A percentile compares a stretch with the other conserved stretches of the same genome.
These are phyloP conservation scores for Flaveria brownii DNA, from an alignment of 129 eudicot species.

Conservation along the genomic window DNA sequence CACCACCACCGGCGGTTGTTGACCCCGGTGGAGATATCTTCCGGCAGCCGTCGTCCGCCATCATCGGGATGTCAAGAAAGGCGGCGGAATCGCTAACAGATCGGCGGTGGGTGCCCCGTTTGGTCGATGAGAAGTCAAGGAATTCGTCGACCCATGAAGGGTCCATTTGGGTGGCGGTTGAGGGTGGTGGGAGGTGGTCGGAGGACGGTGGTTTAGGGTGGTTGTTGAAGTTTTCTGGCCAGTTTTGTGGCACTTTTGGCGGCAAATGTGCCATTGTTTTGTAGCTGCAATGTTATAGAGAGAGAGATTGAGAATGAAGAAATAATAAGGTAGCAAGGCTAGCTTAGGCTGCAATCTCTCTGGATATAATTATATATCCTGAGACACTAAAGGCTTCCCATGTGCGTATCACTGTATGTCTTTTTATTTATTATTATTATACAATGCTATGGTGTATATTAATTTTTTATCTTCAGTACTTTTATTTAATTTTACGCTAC, in stretches of 20 bases:
- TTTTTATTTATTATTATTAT: not conserved
- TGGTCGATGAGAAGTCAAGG: conserved; percentile 72
- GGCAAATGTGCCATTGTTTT: conserved; percentile 78
- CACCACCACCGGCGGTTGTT: conserved; percentile 16
- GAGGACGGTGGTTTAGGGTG: conserved; percentile 53
- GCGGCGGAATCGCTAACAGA: conserved; percentile 82
- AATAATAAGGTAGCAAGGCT: not conserved
- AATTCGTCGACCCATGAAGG: conserved; percentile 83
- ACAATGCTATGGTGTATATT: not conserved
- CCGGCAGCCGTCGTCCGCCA: conserved; percentile 33
- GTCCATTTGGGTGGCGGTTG: conserved; percentile 37
- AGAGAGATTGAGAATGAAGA: too few species aligned
- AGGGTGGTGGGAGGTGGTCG: conserved; percentile 40
- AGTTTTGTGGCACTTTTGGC: conserved; percentile 76
- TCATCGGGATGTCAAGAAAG: conserved; percentile 58
- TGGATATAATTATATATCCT: conserved; percentile 8
- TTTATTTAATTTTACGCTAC: not conserved
- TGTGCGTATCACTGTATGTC: not conserved
- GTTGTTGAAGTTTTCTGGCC: conserved; percentile 54
- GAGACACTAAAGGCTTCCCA: not conserved
- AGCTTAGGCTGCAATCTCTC: conserved; percentile 6
- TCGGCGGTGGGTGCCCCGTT: conserved; percentile 80
- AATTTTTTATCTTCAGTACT: not conserved
- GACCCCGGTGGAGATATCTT: conserved; percentile 43
- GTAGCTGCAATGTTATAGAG: not conserved